phyloP scores from a whole-genome alignment of 148 eudicot species.

The Heliamphora exappendiculata region DNA sequence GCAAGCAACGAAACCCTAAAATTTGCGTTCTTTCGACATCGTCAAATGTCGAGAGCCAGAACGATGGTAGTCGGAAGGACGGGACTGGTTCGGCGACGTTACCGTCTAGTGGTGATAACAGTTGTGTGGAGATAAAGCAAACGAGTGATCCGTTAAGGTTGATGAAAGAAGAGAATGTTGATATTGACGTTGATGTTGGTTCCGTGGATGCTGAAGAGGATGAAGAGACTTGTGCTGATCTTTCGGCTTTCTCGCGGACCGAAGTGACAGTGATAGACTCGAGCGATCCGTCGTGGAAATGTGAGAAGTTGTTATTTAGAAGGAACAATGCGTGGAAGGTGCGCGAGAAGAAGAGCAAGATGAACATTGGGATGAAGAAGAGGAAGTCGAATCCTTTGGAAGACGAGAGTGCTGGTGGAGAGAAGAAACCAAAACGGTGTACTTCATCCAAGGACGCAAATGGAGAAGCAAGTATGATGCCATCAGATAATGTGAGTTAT shows the following conservation, averaged over 20 bases:
- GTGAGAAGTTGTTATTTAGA: slow-evolving; percentile 62
- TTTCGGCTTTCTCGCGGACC: slow-evolving; percentile 52
- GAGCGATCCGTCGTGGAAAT: slow-evolving; percentile 56
- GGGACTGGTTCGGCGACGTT: slow-evolving; percentile 9
- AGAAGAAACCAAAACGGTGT: slow-evolving; percentile 23
- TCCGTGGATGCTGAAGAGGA: slow-evolving; percentile 23
- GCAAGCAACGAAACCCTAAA: slow-evolving; percentile 71
- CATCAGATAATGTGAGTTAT: slow-evolving; percentile 22
- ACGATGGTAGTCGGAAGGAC: slow-evolving; percentile 22
- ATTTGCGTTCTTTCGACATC: slow-evolving; percentile 21
- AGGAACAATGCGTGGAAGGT: slow-evolving; percentile 82
- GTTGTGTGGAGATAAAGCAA: slow-evolving; percentile 16
- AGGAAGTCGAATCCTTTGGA: slow-evolving; percentile 25
- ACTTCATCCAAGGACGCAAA: slow-evolving; percentile 15
- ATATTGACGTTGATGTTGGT: neutral
- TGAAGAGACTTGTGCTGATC: slow-evolving; percentile 28
- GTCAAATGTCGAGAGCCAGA: slow-evolving; percentile 6
- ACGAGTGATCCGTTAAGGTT: slow-evolving; percentile 14
- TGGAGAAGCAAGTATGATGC: neutral
- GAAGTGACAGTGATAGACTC: slow-evolving; percentile 81
- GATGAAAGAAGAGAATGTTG: slow-evolving; percentile 7
- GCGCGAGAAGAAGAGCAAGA: slow-evolving; percentile 49
- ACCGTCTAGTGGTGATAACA: slow-evolving; percentile 32
- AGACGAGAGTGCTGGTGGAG: slow-evolving; percentile 11
- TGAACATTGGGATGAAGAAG: slow-evolving; percentile 33